A percentile compares a stretch with the other conserved stretches of the same genome.
Evolutionary conservation across 2,329 filamentous ascomycete genomes (phyloP).

Genomic region (Thielaviopsis punctulata): DNA sequence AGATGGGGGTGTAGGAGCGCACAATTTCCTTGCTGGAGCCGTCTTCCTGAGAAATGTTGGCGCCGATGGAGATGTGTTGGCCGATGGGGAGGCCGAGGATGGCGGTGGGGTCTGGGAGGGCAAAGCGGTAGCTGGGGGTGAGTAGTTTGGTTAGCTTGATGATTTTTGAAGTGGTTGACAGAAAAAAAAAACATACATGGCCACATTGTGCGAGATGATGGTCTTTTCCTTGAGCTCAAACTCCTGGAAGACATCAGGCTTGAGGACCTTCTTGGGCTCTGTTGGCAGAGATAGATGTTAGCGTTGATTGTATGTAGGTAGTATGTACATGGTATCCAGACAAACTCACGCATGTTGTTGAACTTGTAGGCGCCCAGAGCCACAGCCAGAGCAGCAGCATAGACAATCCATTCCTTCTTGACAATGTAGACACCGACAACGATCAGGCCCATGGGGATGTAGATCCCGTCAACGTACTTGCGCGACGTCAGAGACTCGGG

Average conservation of each 20-base stretch:
- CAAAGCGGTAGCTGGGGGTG: constrained; percentile 64
- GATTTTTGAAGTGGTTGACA: not conserved
- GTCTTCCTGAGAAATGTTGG: constrained; percentile 47
- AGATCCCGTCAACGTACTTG: constrained; percentile 61
- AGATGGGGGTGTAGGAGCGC: constrained; percentile 84
- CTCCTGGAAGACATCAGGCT: constrained; percentile 74
- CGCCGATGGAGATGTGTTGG: constrained; percentile 94
- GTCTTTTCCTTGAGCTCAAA: constrained; percentile 93
- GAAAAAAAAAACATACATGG: constrained; percentile 43
- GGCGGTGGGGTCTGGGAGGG: constrained; percentile 56
- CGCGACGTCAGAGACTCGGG: constrained; percentile 31
- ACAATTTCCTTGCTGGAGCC: constrained; percentile 69
- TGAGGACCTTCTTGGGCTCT: constrained; percentile 70
- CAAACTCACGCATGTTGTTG: constrained; percentile 47
- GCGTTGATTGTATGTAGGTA: not conserved
- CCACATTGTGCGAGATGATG: constrained; percentile 91
- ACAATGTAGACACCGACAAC: constrained; percentile 60
- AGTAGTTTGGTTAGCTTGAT: not conserved
- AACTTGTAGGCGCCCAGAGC: constrained; percentile 55
- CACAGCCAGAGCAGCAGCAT: constrained; percentile 49
- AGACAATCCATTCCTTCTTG: constrained; percentile 61
- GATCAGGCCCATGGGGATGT: constrained; percentile 66
- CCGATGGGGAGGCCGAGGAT: constrained; percentile 95
- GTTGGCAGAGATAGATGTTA: constrained; percentile 11
- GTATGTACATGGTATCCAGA: not conserved